A percentile compares a stretch with the other conserved stretches of the same genome.
phyloP scores from a whole-genome alignment of 495 filamentous ascomycete genomes.

The Xylaria sp. region DNA sequence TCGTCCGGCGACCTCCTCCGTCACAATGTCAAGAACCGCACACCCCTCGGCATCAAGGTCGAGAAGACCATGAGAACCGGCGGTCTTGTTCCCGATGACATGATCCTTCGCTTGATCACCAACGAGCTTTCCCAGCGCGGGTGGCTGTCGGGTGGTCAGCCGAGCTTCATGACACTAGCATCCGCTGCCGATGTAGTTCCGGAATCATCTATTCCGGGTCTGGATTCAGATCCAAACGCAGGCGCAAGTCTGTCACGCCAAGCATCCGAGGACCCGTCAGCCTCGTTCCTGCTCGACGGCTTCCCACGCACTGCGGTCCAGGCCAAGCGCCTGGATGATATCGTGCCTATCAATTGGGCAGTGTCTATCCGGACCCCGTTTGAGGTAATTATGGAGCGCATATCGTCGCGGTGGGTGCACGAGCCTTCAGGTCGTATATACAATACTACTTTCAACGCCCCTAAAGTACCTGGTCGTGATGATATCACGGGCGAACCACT shows the following conservation, averaged over 20 bases:
- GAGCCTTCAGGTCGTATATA: slow-evolving; percentile 90
- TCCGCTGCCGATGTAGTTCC: slow-evolving; percentile 41
- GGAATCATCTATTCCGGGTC: slow-evolving; percentile 49
- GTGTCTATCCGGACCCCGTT: slow-evolving; percentile 71
- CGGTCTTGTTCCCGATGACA: slow-evolving; percentile 81
- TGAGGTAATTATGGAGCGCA: slow-evolving; percentile 85
- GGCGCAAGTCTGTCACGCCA: slow-evolving; percentile 44
- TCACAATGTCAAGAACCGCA: slow-evolving; percentile 87
- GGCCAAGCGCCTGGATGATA: slow-evolving; percentile 73
- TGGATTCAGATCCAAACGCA: slow-evolving; percentile 39
- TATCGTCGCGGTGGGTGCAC: slow-evolving; percentile 92
- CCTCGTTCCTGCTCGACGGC: slow-evolving; percentile 94
- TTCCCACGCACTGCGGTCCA: slow-evolving; percentile 90
- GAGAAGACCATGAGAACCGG: slow-evolving; percentile 85
- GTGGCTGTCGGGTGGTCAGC: slow-evolving; percentile 67
- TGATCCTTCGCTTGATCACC: slow-evolving; percentile 91
- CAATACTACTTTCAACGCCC: slow-evolving; percentile 90
- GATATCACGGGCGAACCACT: slow-evolving; percentile 91
- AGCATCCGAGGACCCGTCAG: slow-evolving; percentile 71
- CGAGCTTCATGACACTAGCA: slow-evolving; percentile 53
- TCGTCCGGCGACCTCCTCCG: slow-evolving; percentile 92
- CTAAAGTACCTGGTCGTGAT: slow-evolving; percentile 80
- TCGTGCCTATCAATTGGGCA: slow-evolving; percentile 92
- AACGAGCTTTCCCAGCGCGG: slow-evolving; percentile 82
- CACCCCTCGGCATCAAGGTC: slow-evolving; percentile 87